These are phyloP conservation scores for Russula sp. DNA, from an alignment of 768 basidiomycete genomes.

Conservation along the genomic window DNA sequence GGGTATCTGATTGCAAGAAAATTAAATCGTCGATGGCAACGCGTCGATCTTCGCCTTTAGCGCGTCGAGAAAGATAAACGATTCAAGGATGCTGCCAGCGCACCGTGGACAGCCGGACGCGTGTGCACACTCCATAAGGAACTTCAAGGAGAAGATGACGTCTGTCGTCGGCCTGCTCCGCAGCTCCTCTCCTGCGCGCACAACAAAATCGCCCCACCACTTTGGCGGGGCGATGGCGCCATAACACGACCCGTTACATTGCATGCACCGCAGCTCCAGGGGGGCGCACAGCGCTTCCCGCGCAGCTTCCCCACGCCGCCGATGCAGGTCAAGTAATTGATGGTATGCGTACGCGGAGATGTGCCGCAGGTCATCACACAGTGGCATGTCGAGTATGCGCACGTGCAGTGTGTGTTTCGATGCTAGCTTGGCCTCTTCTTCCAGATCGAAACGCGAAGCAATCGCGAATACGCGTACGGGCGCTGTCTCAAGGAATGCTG, in stretches of 20 bases:
- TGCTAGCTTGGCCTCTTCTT: slow-evolving; percentile 56
- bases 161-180: slow-evolving; percentile 49
- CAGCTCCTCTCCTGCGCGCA: slow-evolving; percentile 52
- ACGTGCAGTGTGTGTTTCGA: slow-evolving; percentile 51
- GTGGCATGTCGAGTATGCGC: slow-evolving; percentile 50
- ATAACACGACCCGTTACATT: slow-evolving; percentile 52
- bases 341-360: slow-evolving; percentile 67
- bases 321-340: slow-evolving; percentile 56
- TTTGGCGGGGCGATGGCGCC: slow-evolving; percentile 47
- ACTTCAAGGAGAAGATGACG: slow-evolving; percentile 54
- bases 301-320: slow-evolving; percentile 45
- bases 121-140: slow-evolving; percentile 47
- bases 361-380: slow-evolving; percentile 56
- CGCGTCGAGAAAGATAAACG: slow-evolving; percentile 47
- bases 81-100: slow-evolving; percentile 57
- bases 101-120: slow-evolving; percentile 56
- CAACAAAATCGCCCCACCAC: slow-evolving; percentile 66
- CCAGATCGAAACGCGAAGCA: slow-evolving; percentile 58
- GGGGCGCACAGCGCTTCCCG: slow-evolving; percentile 41
- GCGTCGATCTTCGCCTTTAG: slow-evolving; percentile 56
- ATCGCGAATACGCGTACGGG: slow-evolving; percentile 67
- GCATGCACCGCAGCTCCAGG: slow-evolving; percentile 55
- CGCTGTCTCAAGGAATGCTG: slow-evolving; percentile 40
- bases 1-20: neutral
- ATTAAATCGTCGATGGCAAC: slow-evolving; percentile 40